Conservation (phyloP, 1,139 yeast species). For the Debaryomycetaceae sp. region DNA sequence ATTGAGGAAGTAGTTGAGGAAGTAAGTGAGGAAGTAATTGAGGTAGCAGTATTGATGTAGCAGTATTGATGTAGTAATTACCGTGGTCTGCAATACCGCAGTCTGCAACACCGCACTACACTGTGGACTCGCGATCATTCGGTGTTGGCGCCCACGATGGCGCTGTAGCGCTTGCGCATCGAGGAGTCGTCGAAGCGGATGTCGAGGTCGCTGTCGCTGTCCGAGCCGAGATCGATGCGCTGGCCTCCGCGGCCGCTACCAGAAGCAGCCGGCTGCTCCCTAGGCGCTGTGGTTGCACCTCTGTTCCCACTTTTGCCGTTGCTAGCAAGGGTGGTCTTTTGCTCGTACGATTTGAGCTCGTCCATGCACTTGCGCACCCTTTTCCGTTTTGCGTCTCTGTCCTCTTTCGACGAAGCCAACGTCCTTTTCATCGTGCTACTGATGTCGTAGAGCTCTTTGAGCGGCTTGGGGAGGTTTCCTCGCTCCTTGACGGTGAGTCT, state of each 20-base stretch:
- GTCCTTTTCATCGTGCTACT: conserved; percentile 17
- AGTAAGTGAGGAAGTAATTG: too few relatives aligned
- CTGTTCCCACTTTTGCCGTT: not conserved
- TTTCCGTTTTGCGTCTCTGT: not conserved
- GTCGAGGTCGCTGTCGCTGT: not conserved
- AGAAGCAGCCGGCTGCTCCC: not conserved
- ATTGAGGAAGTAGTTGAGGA: too few relatives aligned
- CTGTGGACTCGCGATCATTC: not conserved
- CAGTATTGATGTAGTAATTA: too few relatives aligned
- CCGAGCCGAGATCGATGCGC: not conserved
- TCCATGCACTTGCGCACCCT: not conserved
- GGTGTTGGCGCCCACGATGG: not conserved
- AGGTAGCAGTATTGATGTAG: too few relatives aligned
- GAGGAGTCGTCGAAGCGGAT: not conserved
- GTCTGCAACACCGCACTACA: too few relatives aligned
- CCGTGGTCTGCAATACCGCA: too few relatives aligned
- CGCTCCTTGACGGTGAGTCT: conserved; percentile 13
- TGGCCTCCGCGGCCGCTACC: not conserved
- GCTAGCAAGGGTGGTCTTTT: too few relatives aligned
- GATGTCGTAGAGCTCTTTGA: conserved; percentile 23
- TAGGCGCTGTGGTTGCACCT: not conserved
- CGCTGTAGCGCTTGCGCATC: not conserved
- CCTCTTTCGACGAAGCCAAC: conserved; percentile 14
- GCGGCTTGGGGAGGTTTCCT: conserved; percentile 11
- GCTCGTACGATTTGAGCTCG: not conserved